Base-by-base conservation (phyloP, 176 grass and related monocot genomes). In the Phoenix dactylifera region DNA sequence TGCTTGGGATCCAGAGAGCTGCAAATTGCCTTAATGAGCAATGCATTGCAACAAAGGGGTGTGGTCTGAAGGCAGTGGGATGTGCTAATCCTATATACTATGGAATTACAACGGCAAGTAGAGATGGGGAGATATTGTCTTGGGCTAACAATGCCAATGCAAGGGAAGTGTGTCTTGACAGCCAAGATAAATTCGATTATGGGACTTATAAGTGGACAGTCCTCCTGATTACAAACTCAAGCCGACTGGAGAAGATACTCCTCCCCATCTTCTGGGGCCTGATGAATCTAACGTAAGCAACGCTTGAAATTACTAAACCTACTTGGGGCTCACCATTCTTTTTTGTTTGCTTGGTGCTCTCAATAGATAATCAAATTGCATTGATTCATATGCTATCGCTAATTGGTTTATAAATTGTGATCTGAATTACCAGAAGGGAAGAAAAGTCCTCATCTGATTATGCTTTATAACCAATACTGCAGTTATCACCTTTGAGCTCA, bases 251-350 rank as follows among this genome's bases (percentile, higher is more conserved):
- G 78, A 82, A 82, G 63, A 80, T 97, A 20, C 65, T 97, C 68
- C 84, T 97, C 7, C 92, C 92, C 1, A 97, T 97, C 73, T 97
- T 97, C 72, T 97, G 92, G 92, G 87, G 87, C 51, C 81, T 97
- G 1, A 91, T 91, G 92, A 97, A 84, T 56, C 79, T 97, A 1
- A 91, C 78, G 84, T 78, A 63, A 75, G 39, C 7, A 4, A 20
- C 26, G 49, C 2, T 51, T 9, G 19, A 3, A 25, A 19, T 15
- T 16, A 15, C 19, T 15, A 9, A 28, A 52, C 3, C 58, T 16
- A 22, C 35, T 44, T 44, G 7, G 35, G 1, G 35, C 1, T 44
- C 35, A 14, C 9, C 6, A 6, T 44, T 44, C 9, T 14, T 44
- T 44, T 14, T 44, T 39, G 26, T 26, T 35, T 12, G n/a, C 48